Conservation (phyloP, 495 filamentous ascomycete genomes). For the Neurospora sp. region DNA sequence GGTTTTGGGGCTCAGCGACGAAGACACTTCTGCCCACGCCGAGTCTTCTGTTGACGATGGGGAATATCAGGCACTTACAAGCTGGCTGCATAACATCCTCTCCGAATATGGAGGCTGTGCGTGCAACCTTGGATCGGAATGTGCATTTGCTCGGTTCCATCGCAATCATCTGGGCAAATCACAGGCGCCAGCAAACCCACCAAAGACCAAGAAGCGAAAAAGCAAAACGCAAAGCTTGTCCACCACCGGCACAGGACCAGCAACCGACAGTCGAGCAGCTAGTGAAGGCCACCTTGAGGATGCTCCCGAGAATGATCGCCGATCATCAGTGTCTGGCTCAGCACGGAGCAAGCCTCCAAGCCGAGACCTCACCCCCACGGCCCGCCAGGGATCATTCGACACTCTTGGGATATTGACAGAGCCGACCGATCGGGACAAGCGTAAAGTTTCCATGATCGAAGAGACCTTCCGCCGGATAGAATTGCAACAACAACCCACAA, state of each 20-base stretch:
- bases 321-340: conserved; percentile 70
- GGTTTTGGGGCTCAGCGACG: conserved; percentile 41
- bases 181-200: conserved; percentile 37
- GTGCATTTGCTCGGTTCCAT: conserved; percentile 65
- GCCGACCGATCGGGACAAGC: conserved; percentile 75
- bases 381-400: conserved; percentile 42
- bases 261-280: conserved; percentile 67
- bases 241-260: conserved; percentile 56
- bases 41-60: conserved; percentile 35
- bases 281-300: conserved; percentile 59
- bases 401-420: conserved; percentile 45
- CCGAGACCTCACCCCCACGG: conserved; percentile 68
- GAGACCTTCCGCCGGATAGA: conserved; percentile 61
- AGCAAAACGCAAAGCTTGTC: conserved; percentile 47
- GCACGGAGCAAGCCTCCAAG: conserved; percentile 64
- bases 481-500: conserved; percentile 35
- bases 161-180: conserved; percentile 47
- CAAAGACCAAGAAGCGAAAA: conserved; percentile 53
- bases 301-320: conserved; percentile 43
- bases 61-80: conserved; percentile 39
- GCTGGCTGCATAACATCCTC: conserved; percentile 60
- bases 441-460: conserved; percentile 78
- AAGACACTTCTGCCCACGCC: conserved; percentile 22
- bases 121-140: conserved; percentile 54
- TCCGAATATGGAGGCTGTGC: conserved; percentile 85